A percentile compares a stretch with the other conserved stretches of the same genome.
Evolutionary conservation across 2,329 filamentous ascomycete species (phyloP).

Genomic region (Kalmusia sp.): DNA sequence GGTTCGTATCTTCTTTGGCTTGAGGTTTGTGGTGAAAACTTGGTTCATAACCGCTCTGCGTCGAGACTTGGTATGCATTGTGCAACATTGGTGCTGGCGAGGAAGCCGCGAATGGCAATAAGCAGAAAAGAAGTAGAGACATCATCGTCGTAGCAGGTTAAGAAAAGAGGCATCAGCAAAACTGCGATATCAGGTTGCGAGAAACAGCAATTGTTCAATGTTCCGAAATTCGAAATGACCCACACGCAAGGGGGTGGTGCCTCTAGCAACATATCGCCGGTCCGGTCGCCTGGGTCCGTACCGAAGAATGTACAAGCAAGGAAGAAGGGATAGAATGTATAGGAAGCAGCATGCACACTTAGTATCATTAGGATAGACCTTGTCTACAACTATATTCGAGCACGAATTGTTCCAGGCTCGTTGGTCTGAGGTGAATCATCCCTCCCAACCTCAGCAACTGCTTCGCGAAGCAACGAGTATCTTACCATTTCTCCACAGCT

Average conservation of each 20-base stretch:
- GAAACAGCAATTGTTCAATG: neutral
- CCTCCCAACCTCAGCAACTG: neutral
- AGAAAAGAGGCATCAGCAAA: neutral
- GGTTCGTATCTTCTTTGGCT: neutral
- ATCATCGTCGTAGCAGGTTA: neutral
- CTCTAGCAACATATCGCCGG: no score
- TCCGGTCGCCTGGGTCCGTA: no score
- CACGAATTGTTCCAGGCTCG: neutral
- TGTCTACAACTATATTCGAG: neutral
- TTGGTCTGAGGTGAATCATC: neutral
- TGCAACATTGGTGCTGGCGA: neutral
- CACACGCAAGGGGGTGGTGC: no score
- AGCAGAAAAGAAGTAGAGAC: neutral
- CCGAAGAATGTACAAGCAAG: no score
- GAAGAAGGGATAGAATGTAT: neutral
- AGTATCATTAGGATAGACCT: neutral
- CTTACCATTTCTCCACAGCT: constrained; percentile 82
- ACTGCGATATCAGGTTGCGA: no score
- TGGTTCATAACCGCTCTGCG: neutral
- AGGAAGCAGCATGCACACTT: neutral
- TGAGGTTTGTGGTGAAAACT: constrained; percentile 4
- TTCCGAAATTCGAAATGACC: neutral
- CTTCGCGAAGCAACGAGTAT: neutral
- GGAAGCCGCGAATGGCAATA: neutral
- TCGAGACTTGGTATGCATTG: neutral